phyloP scores from a whole-genome alignment of 2,329 filamentous ascomycete species.

The Cercospora berteroae region DNA sequence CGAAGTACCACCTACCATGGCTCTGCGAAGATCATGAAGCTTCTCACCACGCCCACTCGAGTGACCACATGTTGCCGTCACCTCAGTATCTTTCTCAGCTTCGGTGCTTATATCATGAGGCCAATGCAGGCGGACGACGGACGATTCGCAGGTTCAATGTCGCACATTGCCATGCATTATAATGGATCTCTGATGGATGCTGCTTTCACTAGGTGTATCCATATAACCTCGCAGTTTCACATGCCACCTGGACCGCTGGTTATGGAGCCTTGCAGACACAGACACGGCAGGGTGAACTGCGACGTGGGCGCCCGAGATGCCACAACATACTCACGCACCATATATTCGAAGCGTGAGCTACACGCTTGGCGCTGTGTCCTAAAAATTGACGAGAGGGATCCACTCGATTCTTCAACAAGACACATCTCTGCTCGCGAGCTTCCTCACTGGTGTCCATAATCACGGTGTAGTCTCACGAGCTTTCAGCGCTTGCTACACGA shows the following conservation, averaged over 20 bases:
- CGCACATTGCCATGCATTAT: not conserved
- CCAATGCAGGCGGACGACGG: not conserved
- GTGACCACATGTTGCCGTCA: not conserved
- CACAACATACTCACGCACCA: not conserved
- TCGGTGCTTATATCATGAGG: not conserved
- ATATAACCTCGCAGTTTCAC: not conserved
- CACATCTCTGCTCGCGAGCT: conserved; percentile 7
- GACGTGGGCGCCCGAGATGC: conserved; percentile 12
- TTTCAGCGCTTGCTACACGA: conserved; percentile 1
- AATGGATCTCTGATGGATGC: not conserved
- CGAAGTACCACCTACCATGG: conserved; percentile 12
- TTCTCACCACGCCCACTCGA: not conserved
- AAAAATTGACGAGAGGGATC: not conserved
- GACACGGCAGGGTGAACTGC: not conserved
- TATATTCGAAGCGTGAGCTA: conserved; percentile 15
- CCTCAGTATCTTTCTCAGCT: not conserved
- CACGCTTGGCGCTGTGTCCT: not conserved
- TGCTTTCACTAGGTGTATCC: not conserved
- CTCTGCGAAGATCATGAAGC: conserved; percentile 15
- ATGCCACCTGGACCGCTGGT: not conserved
- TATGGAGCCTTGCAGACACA: not conserved
- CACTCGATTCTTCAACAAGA: conserved; percentile 13
- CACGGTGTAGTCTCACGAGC: not conserved
- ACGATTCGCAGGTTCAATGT: not conserved
- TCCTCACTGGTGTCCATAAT: not conserved